These are phyloP conservation scores for Cercospora sojina DNA, from an alignment of 2,329 filamentous ascomycete species.

Conservation along the genomic window DNA sequence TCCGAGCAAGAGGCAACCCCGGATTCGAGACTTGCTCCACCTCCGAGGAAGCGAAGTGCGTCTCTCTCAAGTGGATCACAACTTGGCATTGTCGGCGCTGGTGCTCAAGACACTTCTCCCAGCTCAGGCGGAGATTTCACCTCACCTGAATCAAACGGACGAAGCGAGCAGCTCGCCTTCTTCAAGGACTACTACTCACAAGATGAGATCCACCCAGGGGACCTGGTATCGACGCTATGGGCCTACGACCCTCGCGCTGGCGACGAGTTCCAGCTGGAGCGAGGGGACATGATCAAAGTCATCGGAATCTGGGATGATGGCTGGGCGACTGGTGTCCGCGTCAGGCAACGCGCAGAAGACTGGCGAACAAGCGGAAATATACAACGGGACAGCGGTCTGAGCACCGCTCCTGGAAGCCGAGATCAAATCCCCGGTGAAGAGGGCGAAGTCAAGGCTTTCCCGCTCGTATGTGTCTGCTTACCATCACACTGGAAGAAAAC, in stretches of 20 bases:
- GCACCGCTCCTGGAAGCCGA: slow-evolving; percentile 58
- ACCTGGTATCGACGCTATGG: slow-evolving; percentile 90
- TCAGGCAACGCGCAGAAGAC: slow-evolving; percentile 81
- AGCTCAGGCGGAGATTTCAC: slow-evolving; percentile 74
- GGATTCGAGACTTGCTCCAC: slow-evolving; percentile 62
- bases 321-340: slow-evolving; percentile 89
- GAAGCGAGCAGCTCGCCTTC: slow-evolving; percentile 91
- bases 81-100: slow-evolving; percentile 44
- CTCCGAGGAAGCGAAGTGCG: slow-evolving; percentile 65
- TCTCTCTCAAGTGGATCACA: slow-evolving; percentile 84
- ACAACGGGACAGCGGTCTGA: slow-evolving; percentile 91
- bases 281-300: slow-evolving; percentile 97
- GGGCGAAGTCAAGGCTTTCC: slow-evolving; percentile 96
- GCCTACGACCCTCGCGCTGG: slow-evolving; percentile 91
- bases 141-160: slow-evolving; percentile 83
- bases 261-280: slow-evolving; percentile 89
- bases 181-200: slow-evolving; percentile 99
- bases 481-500: slow-evolving; percentile 97
- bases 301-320: slow-evolving; percentile 99
- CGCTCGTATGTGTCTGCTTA: slow-evolving; percentile 90
- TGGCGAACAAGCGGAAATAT: slow-evolving; percentile 68
- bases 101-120: slow-evolving; percentile 70
- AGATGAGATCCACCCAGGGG: slow-evolving; percentile 89
- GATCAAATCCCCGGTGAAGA: slow-evolving; percentile 26
- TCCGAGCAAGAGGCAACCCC: slow-evolving; percentile 59